phyloP scores from a whole-genome alignment of 2,329 filamentous ascomycete genomes.

The Aaosphaeria pasadenensis region DNA sequence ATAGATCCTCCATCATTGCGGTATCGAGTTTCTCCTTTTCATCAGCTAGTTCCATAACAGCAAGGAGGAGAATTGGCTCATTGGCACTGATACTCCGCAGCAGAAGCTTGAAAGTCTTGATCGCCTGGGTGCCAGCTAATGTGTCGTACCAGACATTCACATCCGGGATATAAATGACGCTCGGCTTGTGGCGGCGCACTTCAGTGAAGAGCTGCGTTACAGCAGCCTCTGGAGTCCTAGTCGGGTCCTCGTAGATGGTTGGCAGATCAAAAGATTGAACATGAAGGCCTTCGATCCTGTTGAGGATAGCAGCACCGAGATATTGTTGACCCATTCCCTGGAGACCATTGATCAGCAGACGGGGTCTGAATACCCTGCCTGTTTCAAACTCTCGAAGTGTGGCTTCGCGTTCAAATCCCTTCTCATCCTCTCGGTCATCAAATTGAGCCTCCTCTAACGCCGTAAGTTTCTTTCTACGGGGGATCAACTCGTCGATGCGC shows the following conservation, averaged over 20 bases:
- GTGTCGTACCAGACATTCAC: constrained; percentile 84
- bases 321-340: constrained; percentile 94
- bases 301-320: constrained; percentile 77
- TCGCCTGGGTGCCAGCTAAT: constrained; percentile 55
- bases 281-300: constrained; percentile 89
- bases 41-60: constrained; percentile 71
- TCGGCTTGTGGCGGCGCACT: constrained; percentile 90
- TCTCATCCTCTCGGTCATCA: constrained; percentile 76
- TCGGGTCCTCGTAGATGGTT: constrained; percentile 78
- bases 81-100: constrained; percentile 81
- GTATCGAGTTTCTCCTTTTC: constrained; percentile 55
- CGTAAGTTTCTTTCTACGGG: constrained; percentile 80
- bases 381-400: constrained; percentile 72
- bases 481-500: constrained; percentile 72
- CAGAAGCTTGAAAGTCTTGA: constrained; percentile 80
- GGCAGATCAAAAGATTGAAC: constrained; percentile 93
- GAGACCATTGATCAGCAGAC: constrained; percentile 77
- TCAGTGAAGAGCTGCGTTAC: constrained; percentile 89
- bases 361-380: constrained; percentile 81
- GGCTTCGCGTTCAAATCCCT: constrained; percentile 81
- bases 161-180: constrained; percentile 90
- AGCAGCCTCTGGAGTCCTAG: constrained; percentile 79
- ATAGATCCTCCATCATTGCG: constrained; percentile 71
- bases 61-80: constrained; percentile 83
- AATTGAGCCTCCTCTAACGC: constrained; percentile 95